Evolutionary conservation across 306 rosid genomes (phyloP).

Genomic region (Cicer arietinum): DNA sequence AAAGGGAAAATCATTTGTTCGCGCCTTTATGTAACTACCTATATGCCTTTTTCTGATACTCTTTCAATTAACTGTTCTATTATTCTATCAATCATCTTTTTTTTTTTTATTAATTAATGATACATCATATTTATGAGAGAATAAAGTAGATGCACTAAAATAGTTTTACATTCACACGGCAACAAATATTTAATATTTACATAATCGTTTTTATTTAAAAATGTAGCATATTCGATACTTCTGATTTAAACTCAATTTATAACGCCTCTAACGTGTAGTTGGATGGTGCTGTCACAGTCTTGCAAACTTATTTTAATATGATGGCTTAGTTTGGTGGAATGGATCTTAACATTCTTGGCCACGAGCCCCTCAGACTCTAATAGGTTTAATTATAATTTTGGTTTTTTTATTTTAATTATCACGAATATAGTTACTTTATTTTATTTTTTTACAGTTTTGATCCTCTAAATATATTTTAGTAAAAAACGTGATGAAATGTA

Average conservation of each 20-base stretch:
- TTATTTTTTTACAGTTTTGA: too few relatives aligned
- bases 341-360: background rate
- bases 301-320: conserved; percentile 12
- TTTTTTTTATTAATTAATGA: background rate
- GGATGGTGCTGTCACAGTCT: background rate
- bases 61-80: background rate
- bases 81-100: background rate
- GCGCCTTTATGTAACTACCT: conserved; percentile 78
- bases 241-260: background rate
- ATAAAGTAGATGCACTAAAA: too few relatives aligned
- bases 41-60: background rate
- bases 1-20: conserved; percentile 95
- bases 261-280: background rate
- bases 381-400: too few relatives aligned
- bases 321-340: background rate
- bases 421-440: too few relatives aligned
- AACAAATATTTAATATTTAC: too few relatives aligned
- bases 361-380: background rate
- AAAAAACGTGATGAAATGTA: too few relatives aligned
- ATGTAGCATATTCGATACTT: too few relatives aligned
- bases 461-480: too few relatives aligned
- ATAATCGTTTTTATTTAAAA: too few relatives aligned
- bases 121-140: background rate
- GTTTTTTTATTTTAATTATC: too few relatives aligned
- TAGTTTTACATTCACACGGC: too few relatives aligned